These are phyloP conservation scores for Boletus patriciae DNA, from an alignment of 768 basidiomycete genomes.

Conservation along the genomic window DNA sequence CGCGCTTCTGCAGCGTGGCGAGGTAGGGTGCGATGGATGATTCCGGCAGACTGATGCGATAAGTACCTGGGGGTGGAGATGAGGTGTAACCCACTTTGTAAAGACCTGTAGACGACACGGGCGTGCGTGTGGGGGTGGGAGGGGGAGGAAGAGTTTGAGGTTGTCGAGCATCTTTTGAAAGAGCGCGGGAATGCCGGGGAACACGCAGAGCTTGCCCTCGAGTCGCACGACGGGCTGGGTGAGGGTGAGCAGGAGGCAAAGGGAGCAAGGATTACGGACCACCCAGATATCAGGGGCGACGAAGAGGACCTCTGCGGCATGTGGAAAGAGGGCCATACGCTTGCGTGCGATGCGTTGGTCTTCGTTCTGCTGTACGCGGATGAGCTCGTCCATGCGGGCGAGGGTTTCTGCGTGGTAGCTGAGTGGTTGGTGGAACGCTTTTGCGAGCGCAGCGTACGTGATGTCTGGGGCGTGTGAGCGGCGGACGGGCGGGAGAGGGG, in stretches of 20 bases:
- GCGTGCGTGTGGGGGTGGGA: slow-evolving; percentile 72
- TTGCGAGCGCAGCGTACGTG: slow-evolving; percentile 84
- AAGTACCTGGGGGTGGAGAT: background rate
- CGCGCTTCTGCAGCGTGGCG: slow-evolving; percentile 69
- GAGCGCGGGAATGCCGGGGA: slow-evolving; percentile 86
- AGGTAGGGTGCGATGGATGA: slow-evolving; percentile 87
- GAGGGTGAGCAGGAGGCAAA: background rate
- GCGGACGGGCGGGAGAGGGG: background rate
- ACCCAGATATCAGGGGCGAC: slow-evolving; percentile 85
- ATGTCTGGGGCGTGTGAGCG: slow-evolving; percentile 56
- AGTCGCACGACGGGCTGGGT: slow-evolving; percentile 80
- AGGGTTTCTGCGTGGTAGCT: slow-evolving; percentile 78
- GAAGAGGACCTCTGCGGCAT: slow-evolving; percentile 74
- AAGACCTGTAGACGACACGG: slow-evolving; percentile 82
- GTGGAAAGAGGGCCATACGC: slow-evolving; percentile 91
- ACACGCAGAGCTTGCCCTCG: slow-evolving; percentile 82
- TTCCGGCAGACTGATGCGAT: slow-evolving; percentile 57
- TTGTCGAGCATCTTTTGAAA: slow-evolving; percentile 81
- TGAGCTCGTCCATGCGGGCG: slow-evolving; percentile 63
- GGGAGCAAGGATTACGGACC: slow-evolving; percentile 40
- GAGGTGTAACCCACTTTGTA: slow-evolving; percentile 55
- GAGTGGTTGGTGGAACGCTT: slow-evolving; percentile 74
- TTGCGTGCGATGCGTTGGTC: slow-evolving; percentile 76
- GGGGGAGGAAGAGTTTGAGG: slow-evolving; percentile 69
- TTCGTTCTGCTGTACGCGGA: slow-evolving; percentile 60